These are phyloP conservation scores for Brassica carinata DNA, from an alignment of 345 rosid species.

Conservation along the genomic window DNA sequence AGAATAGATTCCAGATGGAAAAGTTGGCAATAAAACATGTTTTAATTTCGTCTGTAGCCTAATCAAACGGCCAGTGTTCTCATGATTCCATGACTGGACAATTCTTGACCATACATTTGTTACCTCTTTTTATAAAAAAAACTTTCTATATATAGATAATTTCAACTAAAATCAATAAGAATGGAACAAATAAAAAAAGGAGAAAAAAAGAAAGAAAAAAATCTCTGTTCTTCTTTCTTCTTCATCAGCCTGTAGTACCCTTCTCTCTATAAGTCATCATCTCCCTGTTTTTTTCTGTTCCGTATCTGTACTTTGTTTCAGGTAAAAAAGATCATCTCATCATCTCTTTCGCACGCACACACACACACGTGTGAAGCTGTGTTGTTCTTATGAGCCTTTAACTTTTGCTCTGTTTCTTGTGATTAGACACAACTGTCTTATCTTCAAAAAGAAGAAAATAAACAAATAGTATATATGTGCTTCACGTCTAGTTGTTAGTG, in stretches of 20 bases:
- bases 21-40: constrained; percentile 35
- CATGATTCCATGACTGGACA: constrained; percentile 28
- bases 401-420: constrained; percentile 1
- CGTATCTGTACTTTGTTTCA: constrained; percentile 28
- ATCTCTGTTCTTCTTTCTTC: constrained; percentile 34
- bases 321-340: background rate
- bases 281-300: constrained; percentile 28
- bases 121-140: constrained; percentile 16
- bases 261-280: constrained; percentile 15
- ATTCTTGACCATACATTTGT: constrained; percentile 3
- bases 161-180: constrained; percentile 5
- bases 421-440: constrained; percentile 21
- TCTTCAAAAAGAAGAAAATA: background rate
- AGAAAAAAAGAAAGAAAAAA: background rate
- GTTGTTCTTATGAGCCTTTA: constrained; percentile 27
- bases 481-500: constrained; percentile 19
- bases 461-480: background rate
- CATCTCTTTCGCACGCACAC: background rate
- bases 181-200: background rate
- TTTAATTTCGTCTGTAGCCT: background rate
- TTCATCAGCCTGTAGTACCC: constrained; percentile 33
- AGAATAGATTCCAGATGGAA: constrained; percentile 41
- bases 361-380: constrained; percentile 22
- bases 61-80: constrained; percentile 20
- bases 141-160: background rate